A percentile compares a stretch with the other conserved stretches of the same genome.
phyloP scores from a whole-genome alignment of 2,329 filamentous ascomycete species.

The Xylariaceae sp. region DNA sequence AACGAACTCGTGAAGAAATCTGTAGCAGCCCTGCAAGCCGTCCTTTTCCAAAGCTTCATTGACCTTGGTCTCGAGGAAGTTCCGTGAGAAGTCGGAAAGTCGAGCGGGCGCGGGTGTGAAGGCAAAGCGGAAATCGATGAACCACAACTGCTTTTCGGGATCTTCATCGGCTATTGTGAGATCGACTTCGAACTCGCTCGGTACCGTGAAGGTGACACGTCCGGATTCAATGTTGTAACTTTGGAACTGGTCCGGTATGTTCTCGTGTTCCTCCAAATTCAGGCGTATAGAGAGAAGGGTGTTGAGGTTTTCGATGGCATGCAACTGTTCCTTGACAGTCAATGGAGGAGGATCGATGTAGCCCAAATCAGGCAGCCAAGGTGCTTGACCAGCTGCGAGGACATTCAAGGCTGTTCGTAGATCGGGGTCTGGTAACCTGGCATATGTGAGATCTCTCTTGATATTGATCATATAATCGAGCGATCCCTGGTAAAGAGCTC shows the following conservation, averaged over 20 bases:
- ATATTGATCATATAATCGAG: slow-evolving; percentile 66
- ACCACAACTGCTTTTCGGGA: slow-evolving; percentile 80
- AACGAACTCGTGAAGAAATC: slow-evolving; percentile 81
- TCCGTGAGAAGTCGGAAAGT: slow-evolving; percentile 62
- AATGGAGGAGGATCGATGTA: slow-evolving; percentile 75
- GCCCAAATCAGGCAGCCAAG: slow-evolving; percentile 77
- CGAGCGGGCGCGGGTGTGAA: slow-evolving; percentile 67
- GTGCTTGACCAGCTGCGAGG: slow-evolving; percentile 72
- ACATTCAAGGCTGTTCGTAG: slow-evolving; percentile 85
- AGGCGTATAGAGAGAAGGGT: slow-evolving; percentile 78
- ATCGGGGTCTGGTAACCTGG: slow-evolving; percentile 84
- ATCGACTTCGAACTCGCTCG: slow-evolving; percentile 87
- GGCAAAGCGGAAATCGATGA: slow-evolving; percentile 84
- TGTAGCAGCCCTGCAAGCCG: slow-evolving; percentile 77
- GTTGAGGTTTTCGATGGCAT: slow-evolving; percentile 77
- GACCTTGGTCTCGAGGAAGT: slow-evolving; percentile 65
- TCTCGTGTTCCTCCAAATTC: slow-evolving; percentile 79
- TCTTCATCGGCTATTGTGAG: slow-evolving; percentile 87
- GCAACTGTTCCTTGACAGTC: slow-evolving; percentile 67
- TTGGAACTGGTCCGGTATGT: slow-evolving; percentile 70
- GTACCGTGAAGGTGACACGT: slow-evolving; percentile 83
- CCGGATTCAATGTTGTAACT: slow-evolving; percentile 79
- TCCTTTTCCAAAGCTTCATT: slow-evolving; percentile 69
- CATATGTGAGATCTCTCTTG: slow-evolving; percentile 68
- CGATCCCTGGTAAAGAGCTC: slow-evolving; percentile 57